phyloP scores from a whole-genome alignment of 1,284 basidiomycete genomes.

The Taiwanofungus camphoratus region DNA sequence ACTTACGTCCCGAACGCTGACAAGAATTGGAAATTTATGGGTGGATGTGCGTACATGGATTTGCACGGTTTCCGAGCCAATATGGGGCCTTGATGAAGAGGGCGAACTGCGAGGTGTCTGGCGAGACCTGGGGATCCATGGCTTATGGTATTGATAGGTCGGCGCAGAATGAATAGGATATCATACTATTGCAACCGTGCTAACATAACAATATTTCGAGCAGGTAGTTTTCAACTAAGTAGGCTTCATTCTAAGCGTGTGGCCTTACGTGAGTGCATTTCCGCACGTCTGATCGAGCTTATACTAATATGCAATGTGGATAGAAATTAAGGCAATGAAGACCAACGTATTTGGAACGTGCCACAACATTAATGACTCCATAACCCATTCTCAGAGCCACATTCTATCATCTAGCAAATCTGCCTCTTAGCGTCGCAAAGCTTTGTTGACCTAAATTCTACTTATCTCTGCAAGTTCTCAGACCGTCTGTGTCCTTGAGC shows the following conservation, averaged over 20 bases:
- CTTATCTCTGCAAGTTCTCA: too few species aligned
- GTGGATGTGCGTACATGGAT: conserved; percentile 26
- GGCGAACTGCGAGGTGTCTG: conserved; percentile 22
- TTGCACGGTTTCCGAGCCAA: conserved; percentile 23
- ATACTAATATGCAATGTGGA: too few species aligned
- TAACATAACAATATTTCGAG: conserved; percentile 25
- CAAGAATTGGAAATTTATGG: conserved; percentile 16
- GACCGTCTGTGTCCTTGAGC: too few species aligned
- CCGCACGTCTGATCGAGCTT: too few species aligned
- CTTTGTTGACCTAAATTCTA: too few species aligned
- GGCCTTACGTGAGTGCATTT: conserved; percentile 35
- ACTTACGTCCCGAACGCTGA: conserved; percentile 53
- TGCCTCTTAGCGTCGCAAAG: too few species aligned
- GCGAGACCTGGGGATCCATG: conserved; percentile 24
- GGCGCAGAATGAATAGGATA: not conserved
- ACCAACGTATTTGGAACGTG: too few species aligned
- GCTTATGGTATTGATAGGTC: conserved; percentile 27
- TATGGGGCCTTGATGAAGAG: conserved; percentile 40
- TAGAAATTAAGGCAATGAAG: too few species aligned
- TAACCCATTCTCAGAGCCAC: too few species aligned
- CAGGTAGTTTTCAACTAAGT: conserved; percentile 12
- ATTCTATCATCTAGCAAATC: too few species aligned
- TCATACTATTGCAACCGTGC: conserved; percentile 8
- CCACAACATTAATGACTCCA: too few species aligned
- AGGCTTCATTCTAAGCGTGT: conserved; percentile 36